A percentile compares a stretch with the other conserved stretches of the same genome.
phyloP scores from a whole-genome alignment of 495 filamentous ascomycete species.

The Penicillium canariense region DNA sequence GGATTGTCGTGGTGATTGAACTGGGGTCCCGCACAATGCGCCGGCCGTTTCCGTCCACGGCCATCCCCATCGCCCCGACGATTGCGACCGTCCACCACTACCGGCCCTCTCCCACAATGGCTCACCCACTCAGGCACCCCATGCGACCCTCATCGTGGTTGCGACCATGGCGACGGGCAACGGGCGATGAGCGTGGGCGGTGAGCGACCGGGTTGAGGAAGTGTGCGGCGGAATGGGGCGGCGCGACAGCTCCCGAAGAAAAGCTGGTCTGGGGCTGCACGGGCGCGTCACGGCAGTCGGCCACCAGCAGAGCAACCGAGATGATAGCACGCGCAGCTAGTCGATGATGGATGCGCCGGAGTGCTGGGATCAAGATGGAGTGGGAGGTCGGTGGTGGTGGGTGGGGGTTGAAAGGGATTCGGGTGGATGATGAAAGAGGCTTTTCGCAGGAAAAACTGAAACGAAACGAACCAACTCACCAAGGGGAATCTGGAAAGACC shows the following conservation, averaged over 20 bases:
- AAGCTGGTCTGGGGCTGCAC: slow-evolving; percentile 5
- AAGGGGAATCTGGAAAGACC: slow-evolving; percentile 21
- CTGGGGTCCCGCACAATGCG: slow-evolving; percentile 11
- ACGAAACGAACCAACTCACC: slow-evolving; percentile 21
- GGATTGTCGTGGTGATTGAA: background rate
- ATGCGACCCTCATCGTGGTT: slow-evolving; percentile 1
- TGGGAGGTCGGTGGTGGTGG: background rate
- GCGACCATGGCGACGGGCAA: background rate
- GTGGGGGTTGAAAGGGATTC: background rate
- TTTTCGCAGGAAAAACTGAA: slow-evolving; percentile 5
- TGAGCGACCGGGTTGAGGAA: slow-evolving; percentile 3
- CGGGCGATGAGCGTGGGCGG: slow-evolving; percentile 1
- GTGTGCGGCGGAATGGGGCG: background rate
- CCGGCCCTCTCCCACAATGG: slow-evolving; percentile 1
- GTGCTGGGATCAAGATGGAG: background rate
- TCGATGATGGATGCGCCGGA: background rate
- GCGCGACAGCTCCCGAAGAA: slow-evolving; percentile 9
- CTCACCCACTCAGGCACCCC: background rate
- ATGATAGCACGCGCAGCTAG: background rate
- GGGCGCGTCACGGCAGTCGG: too few relatives aligned
- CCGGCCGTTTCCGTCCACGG: slow-evolving; percentile 29
- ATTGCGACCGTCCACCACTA: slow-evolving; percentile 26
- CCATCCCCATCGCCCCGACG: slow-evolving; percentile 3
- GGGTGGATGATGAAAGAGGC: slow-evolving; percentile 21
- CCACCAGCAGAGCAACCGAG: background rate